Percentiles rank a stretch among this genome's conserved stretches.
Conservation (phyloP, 1,284 basidiomycete genomes). For the Ustilago shanxiensis region DNA sequence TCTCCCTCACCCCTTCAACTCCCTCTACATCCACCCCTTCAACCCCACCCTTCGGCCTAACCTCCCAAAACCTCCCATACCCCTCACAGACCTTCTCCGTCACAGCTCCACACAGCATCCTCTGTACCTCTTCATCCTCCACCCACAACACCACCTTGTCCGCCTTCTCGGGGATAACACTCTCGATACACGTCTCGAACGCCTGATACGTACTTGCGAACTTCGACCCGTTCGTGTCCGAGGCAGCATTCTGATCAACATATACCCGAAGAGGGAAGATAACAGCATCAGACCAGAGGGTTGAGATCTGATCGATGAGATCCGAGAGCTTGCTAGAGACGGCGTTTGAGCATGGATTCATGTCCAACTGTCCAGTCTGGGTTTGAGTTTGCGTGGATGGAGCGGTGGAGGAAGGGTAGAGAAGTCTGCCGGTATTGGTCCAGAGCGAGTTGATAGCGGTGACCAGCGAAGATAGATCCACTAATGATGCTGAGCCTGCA, state of each 20-base stretch:
- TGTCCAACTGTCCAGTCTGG: conserved; percentile 12
- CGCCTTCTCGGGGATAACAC: conserved; percentile 26
- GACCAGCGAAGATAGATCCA: conserved; percentile 43
- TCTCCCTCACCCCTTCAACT: conserved; percentile 7
- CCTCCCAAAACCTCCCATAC: conserved; percentile 18
- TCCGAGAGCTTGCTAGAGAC: conserved; percentile 12
- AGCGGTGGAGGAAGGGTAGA: conserved; percentile 29
- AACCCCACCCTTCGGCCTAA: neutral
- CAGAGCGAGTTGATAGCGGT: conserved; percentile 52
- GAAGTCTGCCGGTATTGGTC: conserved; percentile 42
- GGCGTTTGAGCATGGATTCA: conserved; percentile 23
- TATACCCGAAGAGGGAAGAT: conserved; percentile 40
- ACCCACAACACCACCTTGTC: conserved; percentile 32
- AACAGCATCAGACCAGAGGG: conserved; percentile 30
- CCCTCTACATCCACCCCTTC: neutral
- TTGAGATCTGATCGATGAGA: conserved; percentile 14
- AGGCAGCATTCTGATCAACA: conserved; percentile 19
- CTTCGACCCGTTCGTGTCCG: conserved; percentile 14
- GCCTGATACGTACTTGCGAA: conserved; percentile 32
- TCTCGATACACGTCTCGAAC: conserved; percentile 44
- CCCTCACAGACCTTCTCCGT: conserved; percentile 1
- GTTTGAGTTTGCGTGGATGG: neutral
- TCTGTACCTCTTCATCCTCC: conserved; percentile 39
- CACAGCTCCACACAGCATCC: conserved; percentile 12
- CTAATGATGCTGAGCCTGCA: conserved; percentile 8